A percentile compares a stretch with the other conserved stretches of the same genome.
These are phyloP conservation scores for Cryphonectria parasitica DNA, from an alignment of 2,329 filamentous ascomycete species.

Conservation along the genomic window DNA sequence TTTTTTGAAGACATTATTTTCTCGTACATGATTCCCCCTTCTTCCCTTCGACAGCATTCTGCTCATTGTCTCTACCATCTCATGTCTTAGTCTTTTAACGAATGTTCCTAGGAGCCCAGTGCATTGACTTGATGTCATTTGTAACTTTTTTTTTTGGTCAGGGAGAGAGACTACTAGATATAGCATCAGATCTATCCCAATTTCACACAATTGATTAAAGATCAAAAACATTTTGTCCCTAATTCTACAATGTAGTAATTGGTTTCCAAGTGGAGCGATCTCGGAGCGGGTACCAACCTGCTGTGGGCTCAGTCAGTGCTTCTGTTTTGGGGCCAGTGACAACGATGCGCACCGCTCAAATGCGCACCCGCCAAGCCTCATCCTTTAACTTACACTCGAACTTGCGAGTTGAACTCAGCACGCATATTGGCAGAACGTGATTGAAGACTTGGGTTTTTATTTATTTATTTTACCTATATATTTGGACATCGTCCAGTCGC, in stretches of 20 bases:
- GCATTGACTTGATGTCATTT: neutral
- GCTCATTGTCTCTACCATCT: no score
- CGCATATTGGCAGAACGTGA: neutral
- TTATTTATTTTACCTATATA: no score
- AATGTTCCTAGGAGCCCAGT: neutral
- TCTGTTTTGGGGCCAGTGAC: neutral
- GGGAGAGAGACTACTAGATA: neutral
- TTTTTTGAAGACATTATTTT: no score
- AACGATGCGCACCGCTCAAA: conserved; percentile 5
- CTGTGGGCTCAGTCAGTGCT: neutral
- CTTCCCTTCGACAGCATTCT: no score
- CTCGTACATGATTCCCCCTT: no score
- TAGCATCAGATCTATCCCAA: neutral
- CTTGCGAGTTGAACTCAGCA: neutral
- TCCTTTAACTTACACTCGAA: neutral
- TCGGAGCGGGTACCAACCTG: neutral
- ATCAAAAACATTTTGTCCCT: neutral
- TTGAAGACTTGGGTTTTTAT: neutral
- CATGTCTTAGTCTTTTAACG: no score
- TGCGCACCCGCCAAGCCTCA: neutral
- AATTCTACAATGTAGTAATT: neutral
- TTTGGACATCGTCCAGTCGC: neutral
- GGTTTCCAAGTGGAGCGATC: neutral
- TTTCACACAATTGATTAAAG: neutral
- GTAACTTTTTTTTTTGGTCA: neutral